Evolutionary conservation across 2,329 filamentous ascomycete species (phyloP).

Genomic region (Neofusicoccum parvum): DNA sequence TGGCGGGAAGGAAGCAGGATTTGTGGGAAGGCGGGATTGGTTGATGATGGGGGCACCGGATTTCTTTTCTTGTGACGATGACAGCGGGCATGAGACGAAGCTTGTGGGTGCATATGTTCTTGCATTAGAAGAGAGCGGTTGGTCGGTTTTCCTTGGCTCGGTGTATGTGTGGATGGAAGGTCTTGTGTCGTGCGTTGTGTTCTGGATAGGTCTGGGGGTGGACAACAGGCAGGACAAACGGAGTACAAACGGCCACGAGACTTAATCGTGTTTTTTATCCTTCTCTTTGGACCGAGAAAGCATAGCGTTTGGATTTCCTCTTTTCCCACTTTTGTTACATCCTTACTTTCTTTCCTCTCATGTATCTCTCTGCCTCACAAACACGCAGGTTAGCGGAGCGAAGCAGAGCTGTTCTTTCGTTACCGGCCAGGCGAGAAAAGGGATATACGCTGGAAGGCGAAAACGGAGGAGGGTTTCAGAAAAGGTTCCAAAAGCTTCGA

Average conservation of each 20-base stretch:
- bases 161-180: neutral
- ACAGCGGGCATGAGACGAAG: slow-evolving; percentile 1
- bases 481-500: too few relatives aligned
- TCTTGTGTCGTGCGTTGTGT: neutral
- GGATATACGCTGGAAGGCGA: too few relatives aligned
- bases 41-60: neutral
- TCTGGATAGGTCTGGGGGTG: neutral
- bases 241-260: neutral
- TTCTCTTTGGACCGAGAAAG: neutral
- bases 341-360: neutral
- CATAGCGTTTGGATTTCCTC: neutral
- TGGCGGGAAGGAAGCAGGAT: neutral
- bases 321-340: neutral
- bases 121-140: slow-evolving; percentile 8
- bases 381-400: neutral
- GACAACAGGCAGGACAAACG: neutral
- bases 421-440: neutral
- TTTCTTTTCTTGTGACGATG: neutral
- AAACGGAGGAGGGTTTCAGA: too few relatives aligned
- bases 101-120: slow-evolving; percentile 6
- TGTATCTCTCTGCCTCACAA: too few relatives aligned
- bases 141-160: neutral
- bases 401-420: neutral
- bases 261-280: too few relatives aligned
- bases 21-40: neutral